Base-by-base conservation (phyloP, 1,284 basidiomycete genomes). In the Cutaneotrichosporon sp. region DNA sequence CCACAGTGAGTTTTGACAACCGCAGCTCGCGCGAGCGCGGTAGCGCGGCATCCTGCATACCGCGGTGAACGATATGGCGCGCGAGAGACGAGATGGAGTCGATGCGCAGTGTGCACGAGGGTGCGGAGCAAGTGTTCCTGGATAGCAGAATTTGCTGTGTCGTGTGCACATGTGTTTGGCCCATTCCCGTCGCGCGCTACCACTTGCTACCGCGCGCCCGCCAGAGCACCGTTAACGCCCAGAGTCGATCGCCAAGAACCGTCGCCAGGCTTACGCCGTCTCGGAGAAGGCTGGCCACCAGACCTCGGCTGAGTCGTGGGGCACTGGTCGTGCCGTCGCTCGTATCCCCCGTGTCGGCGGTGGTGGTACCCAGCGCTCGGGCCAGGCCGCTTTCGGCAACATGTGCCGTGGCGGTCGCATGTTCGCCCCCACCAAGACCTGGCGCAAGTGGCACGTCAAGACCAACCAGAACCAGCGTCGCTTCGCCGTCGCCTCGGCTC, bases 301-400 rank as follows among this genome's bases (percentile, higher is more conserved):
- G 84, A 99, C 97, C 75, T 92, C 89, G 69, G 95, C 95, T 69
- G 77, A 79, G 70, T 99, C 97, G 56, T 99, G 95, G 95, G 95
- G 95, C 84, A 99, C 95, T 73, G 95, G 95, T 90, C 94, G 97
- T 84, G 97, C 97, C 74, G 95, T 99, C 70, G 97, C 95, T 54
- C 95, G 95, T 95, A 99, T 99, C 81, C 97, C 97, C 82, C 95
- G 97, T 92, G 95, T 99, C 69, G 93, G 93, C 80, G 95, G 97
- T 82, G 91, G 92, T 81, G 97, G 95, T 84, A 99, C 97, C 72
- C 92, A 95, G 85, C 92, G 97, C 75, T 95, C 95, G 67, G 95
- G 95, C 67, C 94, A 97, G 86, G 97, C 92, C 80, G 95, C 95
- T 46, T 98, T 99, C 84, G 97, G 95, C 80, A 97, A 97, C 89